Percentiles rank a stretch among this genome's conserved stretches.
Evolutionary conservation across 495 filamentous ascomycete species (phyloP).

Genomic region (Penicillium malachiteum): DNA sequence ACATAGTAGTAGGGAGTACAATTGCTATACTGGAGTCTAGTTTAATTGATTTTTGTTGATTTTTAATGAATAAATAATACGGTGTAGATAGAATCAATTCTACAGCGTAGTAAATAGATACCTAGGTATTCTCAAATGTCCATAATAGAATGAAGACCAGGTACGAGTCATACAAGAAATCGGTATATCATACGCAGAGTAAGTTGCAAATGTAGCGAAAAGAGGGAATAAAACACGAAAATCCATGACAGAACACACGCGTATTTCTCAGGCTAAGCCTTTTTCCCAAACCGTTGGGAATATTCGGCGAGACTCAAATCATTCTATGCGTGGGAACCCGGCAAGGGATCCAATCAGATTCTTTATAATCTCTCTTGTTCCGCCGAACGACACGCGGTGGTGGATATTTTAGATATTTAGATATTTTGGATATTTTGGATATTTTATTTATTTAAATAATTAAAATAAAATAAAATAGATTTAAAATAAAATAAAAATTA

Average conservation of each 20-base stretch:
- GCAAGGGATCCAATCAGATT: slow-evolving; percentile 8
- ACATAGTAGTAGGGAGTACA: too few relatives aligned
- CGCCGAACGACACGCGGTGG: not conserved
- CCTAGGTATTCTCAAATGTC: too few relatives aligned
- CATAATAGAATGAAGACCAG: too few relatives aligned
- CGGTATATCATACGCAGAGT: too few relatives aligned
- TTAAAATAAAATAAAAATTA: not conserved
- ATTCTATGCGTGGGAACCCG: not conserved
- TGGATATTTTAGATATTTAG: not conserved
- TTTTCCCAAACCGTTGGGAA: slow-evolving; percentile 14
- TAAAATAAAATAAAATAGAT: slow-evolving; percentile 6
- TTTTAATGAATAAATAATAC: too few relatives aligned
- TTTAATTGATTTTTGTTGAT: too few relatives aligned
- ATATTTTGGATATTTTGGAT: not conserved
- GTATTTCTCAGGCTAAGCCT: slow-evolving; percentile 10
- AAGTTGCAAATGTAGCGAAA: not conserved
- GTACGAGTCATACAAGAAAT: too few relatives aligned
- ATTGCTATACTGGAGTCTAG: too few relatives aligned
- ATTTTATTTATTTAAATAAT: not conserved
- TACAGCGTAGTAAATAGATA: too few relatives aligned
- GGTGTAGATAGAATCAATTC: too few relatives aligned
- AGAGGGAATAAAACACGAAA: not conserved
- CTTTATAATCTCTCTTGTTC: not conserved
- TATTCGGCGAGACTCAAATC: not conserved
- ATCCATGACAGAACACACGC: slow-evolving; percentile 5